Conservation (phyloP, 2,329 filamentous ascomycete genomes). For the Epicoccum nigrum region DNA sequence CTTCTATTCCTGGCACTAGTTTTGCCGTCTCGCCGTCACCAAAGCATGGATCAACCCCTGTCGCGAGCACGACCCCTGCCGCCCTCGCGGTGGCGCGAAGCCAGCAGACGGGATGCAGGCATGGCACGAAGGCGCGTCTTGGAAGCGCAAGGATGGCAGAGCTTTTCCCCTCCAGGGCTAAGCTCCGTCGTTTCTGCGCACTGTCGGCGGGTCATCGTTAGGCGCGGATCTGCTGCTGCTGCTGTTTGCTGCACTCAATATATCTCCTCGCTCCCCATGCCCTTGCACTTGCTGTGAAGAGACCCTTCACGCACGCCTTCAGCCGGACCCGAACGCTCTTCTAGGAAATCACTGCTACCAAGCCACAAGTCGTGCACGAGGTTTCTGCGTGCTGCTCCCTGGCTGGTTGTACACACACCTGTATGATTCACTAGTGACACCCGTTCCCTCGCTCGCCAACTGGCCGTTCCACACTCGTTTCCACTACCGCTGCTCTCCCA, state of each 20-base stretch:
- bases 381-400: slow-evolving; percentile 18
- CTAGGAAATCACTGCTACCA: slow-evolving; percentile 12
- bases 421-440: slow-evolving; percentile 30
- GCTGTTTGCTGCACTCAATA: slow-evolving; percentile 33
- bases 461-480: slow-evolving; percentile 43
- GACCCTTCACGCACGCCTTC: slow-evolving; percentile 16
- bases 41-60: slow-evolving; percentile 17
- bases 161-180: slow-evolving; percentile 22
- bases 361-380: slow-evolving; percentile 36
- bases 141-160: slow-evolving; percentile 22
- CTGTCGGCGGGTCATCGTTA: slow-evolving; percentile 22
- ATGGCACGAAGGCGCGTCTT: slow-evolving; percentile 29
- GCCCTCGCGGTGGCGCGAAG: slow-evolving; percentile 31
- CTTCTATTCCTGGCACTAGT: slow-evolving; percentile 37
- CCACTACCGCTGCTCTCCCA: slow-evolving; percentile 30
- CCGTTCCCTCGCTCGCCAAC: slow-evolving; percentile 31
- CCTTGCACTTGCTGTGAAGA: slow-evolving; percentile 19
- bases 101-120: slow-evolving; percentile 30
- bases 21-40: slow-evolving; percentile 33
- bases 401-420: slow-evolving; percentile 11
- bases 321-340: slow-evolving; percentile 2
- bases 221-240: slow-evolving; percentile 24
- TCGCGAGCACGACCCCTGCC: slow-evolving; percentile 16
- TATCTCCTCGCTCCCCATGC: slow-evolving; percentile 29
- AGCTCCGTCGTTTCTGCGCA: slow-evolving; percentile 34